phyloP scores from a whole-genome alignment of 306 rosid genomes.

The Quercus dentata region DNA sequence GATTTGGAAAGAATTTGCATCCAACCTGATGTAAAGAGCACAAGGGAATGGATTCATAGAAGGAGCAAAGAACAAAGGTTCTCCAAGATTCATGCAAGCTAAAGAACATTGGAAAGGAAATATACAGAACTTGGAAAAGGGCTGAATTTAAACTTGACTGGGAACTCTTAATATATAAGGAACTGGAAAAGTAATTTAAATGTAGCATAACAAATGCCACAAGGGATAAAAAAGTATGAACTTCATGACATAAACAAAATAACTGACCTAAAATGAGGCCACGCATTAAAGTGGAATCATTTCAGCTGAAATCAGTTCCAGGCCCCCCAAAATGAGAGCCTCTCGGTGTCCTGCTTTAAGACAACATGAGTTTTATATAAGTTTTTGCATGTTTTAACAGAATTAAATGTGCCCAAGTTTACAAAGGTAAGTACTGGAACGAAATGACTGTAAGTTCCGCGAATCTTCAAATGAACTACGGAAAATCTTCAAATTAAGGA shows the following conservation, averaged over 20 bases:
- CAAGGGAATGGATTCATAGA: conserved; percentile 16
- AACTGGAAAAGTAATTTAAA: conserved; percentile 41
- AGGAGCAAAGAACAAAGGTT: conserved; percentile 3
- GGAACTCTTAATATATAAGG: conserved; percentile 29
- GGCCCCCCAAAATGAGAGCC: conserved; percentile 77
- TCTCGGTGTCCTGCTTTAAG: conserved; percentile 69
- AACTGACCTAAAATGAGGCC: conserved; percentile 81
- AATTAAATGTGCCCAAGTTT: conserved; percentile 53
- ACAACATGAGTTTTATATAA: conserved; percentile 64
- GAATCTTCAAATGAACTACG: conserved; percentile 34
- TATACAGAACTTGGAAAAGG: not conserved
- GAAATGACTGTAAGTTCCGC: conserved; percentile 46
- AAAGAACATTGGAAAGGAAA: conserved; percentile 3
- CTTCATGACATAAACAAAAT: conserved; percentile 54
- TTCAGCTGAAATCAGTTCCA: conserved; percentile 69
- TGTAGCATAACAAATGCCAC: conserved; percentile 59
- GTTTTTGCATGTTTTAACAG: conserved; percentile 40
- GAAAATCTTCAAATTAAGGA: conserved; percentile 11
- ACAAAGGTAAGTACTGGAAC: conserved; percentile 49
- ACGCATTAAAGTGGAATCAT: conserved; percentile 70
- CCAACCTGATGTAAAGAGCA: conserved; percentile 1
- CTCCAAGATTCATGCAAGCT: conserved; percentile 10
- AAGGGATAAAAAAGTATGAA: conserved; percentile 31
- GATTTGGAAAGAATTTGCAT: conserved; percentile 6
- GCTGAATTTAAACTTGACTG: conserved; percentile 23